Percentiles rank a stretch among this genome's conserved stretches.
Evolutionary conservation across 2,329 filamentous ascomycete species (phyloP).

Genomic region (Penicillium sp.): DNA sequence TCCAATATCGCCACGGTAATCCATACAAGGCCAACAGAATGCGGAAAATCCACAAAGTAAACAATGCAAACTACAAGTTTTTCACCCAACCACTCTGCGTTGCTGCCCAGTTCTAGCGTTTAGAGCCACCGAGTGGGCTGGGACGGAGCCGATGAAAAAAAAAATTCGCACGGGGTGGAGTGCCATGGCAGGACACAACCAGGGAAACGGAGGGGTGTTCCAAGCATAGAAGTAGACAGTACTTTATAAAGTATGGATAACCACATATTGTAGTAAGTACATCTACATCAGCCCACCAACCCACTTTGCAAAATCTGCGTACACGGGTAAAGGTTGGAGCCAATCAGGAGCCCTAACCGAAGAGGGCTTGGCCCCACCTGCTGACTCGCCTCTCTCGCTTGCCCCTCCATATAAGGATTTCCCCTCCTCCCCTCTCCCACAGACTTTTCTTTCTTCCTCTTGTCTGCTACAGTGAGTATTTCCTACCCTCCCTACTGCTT

Average conservation of each 20-base stretch:
- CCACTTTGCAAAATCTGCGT: slow-evolving; percentile 37
- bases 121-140: slow-evolving; percentile 19
- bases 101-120: slow-evolving; percentile 38
- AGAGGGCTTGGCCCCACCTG: slow-evolving; percentile 39
- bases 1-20: background rate
- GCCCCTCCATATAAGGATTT: slow-evolving; percentile 51
- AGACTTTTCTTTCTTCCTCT: slow-evolving; percentile 41
- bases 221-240: slow-evolving; percentile 4
- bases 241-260: slow-evolving; percentile 2
- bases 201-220: slow-evolving; percentile 26
- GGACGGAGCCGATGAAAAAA: slow-evolving; percentile 18
- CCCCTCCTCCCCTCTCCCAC: slow-evolving; percentile 45
- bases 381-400: slow-evolving; percentile 42
- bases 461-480: slow-evolving; percentile 51
- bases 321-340: slow-evolving; percentile 20
- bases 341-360: slow-evolving; percentile 28
- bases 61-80: slow-evolving; percentile 13
- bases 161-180: slow-evolving; percentile 31
- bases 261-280: background rate
- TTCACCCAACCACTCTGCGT: slow-evolving; percentile 32
- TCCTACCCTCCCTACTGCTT: slow-evolving; percentile 30
- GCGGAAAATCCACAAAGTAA: slow-evolving; percentile 7
- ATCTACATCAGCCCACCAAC: slow-evolving; percentile 14
- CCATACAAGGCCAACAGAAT: background rate
- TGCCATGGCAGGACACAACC: slow-evolving; percentile 25